These are phyloP conservation scores for Pseudogymnoascus sp. DNA, from an alignment of 2,329 filamentous ascomycete species.

Conservation along the genomic window DNA sequence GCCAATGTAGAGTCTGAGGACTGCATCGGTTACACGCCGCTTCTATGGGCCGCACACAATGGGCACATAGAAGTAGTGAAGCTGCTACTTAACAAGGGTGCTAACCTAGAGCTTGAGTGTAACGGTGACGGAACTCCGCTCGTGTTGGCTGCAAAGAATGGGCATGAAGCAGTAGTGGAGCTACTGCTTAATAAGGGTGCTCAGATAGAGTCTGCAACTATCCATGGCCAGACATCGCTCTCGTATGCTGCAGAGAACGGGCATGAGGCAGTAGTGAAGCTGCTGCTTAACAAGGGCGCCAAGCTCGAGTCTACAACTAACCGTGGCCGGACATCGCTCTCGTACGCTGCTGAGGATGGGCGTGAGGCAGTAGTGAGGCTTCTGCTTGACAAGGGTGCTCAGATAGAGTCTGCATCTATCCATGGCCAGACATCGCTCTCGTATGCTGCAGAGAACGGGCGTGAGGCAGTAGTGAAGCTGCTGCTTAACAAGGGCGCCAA, in stretches of 20 bases:
- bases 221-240: too few relatives aligned
- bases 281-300: conserved; percentile 5
- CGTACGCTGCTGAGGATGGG: conserved; percentile 5
- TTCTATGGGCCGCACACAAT: neutral
- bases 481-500: conserved; percentile 6
- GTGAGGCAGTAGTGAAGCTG: neutral
- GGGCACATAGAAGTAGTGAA: conserved; percentile 22
- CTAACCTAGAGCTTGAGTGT: neutral
- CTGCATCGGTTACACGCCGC: neutral
- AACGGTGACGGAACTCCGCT: conserved; percentile 11
- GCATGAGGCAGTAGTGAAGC: neutral
- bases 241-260: too few relatives aligned
- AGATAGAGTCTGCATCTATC: neutral
- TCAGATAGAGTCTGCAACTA: too few relatives aligned
- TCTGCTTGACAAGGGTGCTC: neutral
- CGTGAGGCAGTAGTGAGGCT: neutral
- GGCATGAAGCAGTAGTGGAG: conserved; percentile 16
- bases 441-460: neutral
- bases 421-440: neutral
- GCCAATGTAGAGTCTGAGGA: neutral
- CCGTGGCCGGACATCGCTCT: conserved; percentile 11
- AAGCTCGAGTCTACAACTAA: conserved; percentile 2
- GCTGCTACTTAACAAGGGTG: conserved; percentile 31
- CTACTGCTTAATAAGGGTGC: conserved; percentile 17
- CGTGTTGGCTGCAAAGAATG: conserved; percentile 9